Conservation (phyloP, 495 filamentous ascomycete genomes). For the Hypoxylon crocopeplum region DNA sequence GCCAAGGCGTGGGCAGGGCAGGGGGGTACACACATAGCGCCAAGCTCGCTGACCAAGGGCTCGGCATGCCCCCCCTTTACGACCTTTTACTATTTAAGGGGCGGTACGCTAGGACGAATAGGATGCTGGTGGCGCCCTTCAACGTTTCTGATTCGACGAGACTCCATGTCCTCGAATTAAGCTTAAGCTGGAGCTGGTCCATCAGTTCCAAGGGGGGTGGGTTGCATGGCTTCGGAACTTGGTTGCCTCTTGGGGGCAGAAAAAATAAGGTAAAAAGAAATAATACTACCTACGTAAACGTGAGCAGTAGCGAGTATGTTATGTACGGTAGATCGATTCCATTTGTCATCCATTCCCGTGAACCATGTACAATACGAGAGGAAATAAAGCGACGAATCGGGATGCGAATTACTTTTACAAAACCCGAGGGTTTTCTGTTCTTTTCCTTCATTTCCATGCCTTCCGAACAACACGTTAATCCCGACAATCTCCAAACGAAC, state of each 20-base stretch:
- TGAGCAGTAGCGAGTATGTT: too few relatives aligned
- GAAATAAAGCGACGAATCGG: slow-evolving; percentile 4
- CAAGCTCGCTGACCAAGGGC: slow-evolving; percentile 28
- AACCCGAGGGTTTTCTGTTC: neutral
- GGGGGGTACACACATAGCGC: too few relatives aligned
- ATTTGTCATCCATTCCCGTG: too few relatives aligned
- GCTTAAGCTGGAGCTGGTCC: slow-evolving; percentile 40
- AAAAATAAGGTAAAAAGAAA: slow-evolving; percentile 16
- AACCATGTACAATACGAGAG: too few relatives aligned
- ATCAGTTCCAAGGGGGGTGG: slow-evolving; percentile 28
- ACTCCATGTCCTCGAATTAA: slow-evolving; percentile 39
- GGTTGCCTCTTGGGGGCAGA: slow-evolving; percentile 25
- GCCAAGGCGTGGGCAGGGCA: too few relatives aligned
- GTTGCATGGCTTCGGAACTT: slow-evolving; percentile 36
- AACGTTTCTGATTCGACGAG: slow-evolving; percentile 35
- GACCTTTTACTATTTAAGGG: slow-evolving; percentile 22
- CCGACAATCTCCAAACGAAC: slow-evolving; percentile 21
- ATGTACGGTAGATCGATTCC: too few relatives aligned
- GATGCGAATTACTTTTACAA: too few relatives aligned
- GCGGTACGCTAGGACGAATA: slow-evolving; percentile 28
- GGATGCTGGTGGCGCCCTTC: slow-evolving; percentile 16
- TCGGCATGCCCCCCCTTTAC: slow-evolving; percentile 27
- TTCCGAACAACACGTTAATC: slow-evolving; percentile 24
- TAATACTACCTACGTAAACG: too few relatives aligned
- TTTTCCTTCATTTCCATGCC: slow-evolving; percentile 7